Percentiles rank a stretch among this genome's conserved stretches.
These are phyloP conservation scores for Trichosanthes truncata DNA, from an alignment of 306 rosid genomes.

Conservation along the genomic window DNA sequence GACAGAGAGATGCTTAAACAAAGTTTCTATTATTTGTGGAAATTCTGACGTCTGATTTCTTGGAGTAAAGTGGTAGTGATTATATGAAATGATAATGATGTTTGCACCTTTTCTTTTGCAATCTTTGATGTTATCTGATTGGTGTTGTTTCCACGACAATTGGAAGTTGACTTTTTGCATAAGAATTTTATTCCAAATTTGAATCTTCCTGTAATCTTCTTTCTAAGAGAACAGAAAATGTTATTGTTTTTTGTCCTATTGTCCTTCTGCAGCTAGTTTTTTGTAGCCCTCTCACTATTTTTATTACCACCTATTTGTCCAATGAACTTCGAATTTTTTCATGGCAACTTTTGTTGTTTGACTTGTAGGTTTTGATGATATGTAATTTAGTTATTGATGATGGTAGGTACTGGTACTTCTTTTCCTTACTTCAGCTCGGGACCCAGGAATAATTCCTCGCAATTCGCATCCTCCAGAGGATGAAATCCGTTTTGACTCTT, in stretches of 20 bases:
- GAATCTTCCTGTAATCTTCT: background rate
- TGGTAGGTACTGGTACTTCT: constrained; percentile 83
- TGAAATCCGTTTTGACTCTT: constrained; percentile 56
- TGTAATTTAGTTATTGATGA: constrained; percentile 39
- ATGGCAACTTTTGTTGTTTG: constrained; percentile 4
- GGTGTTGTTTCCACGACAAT: background rate
- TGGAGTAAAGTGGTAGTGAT: background rate
- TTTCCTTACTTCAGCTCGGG: constrained; percentile 82
- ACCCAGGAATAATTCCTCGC: constrained; percentile 89
- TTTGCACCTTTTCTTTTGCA: background rate
- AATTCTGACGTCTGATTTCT: background rate
- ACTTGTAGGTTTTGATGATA: constrained; percentile 10
- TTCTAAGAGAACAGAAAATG: background rate
- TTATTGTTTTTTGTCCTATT: background rate
- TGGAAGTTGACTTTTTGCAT: background rate
- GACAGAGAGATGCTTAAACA: background rate
- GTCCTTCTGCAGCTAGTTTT: background rate
- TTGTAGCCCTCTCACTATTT: background rate
- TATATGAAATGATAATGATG: background rate
- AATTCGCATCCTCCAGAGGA: constrained; percentile 91
- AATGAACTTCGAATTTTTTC: background rate
- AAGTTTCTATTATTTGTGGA: background rate
- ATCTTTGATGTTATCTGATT: background rate
- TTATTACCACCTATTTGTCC: background rate
- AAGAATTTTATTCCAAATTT: background rate